Conservation (phyloP, 192 early-diverging fungal genomes). For the Phycomyces blakesleeanus region DNA sequence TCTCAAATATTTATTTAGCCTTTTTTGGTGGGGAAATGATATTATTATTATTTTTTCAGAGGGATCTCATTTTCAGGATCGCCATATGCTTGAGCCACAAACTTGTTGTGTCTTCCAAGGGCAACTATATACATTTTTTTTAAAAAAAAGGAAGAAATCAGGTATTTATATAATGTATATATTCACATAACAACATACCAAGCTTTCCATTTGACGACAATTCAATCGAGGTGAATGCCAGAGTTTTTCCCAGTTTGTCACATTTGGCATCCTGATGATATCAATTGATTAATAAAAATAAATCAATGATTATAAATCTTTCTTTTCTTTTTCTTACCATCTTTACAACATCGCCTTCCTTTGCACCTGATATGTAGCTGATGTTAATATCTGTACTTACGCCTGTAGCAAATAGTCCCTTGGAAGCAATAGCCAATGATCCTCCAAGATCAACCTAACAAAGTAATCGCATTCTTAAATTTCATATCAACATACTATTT, state of each 20-base stretch:
- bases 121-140: slow-evolving; percentile 24
- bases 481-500: not conserved
- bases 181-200: slow-evolving; percentile 23
- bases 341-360: slow-evolving; percentile 38
- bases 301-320: no score
- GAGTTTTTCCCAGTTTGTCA: slow-evolving; percentile 49
- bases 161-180: not conserved
- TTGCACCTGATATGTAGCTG: slow-evolving; percentile 47
- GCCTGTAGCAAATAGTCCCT: slow-evolving; percentile 48
- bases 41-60: not conserved
- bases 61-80: slow-evolving; percentile 27
- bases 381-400: slow-evolving; percentile 57
- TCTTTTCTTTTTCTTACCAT: slow-evolving; percentile 34
- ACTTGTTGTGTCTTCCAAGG: slow-evolving; percentile 54
- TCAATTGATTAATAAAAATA: not conserved
- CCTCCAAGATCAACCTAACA: slow-evolving; percentile 44
- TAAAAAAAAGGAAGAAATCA: not conserved
- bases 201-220: slow-evolving; percentile 31
- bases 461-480: not conserved
- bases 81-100: slow-evolving; percentile 36
- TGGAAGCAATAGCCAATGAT: slow-evolving; percentile 50
- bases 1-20: no score
- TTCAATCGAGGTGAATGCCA: slow-evolving; percentile 50
- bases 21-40: no score
- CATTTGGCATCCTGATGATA: slow-evolving; percentile 40